Conservation (phyloP, 148 eudicot species). For the Rhododendron vialii region DNA sequence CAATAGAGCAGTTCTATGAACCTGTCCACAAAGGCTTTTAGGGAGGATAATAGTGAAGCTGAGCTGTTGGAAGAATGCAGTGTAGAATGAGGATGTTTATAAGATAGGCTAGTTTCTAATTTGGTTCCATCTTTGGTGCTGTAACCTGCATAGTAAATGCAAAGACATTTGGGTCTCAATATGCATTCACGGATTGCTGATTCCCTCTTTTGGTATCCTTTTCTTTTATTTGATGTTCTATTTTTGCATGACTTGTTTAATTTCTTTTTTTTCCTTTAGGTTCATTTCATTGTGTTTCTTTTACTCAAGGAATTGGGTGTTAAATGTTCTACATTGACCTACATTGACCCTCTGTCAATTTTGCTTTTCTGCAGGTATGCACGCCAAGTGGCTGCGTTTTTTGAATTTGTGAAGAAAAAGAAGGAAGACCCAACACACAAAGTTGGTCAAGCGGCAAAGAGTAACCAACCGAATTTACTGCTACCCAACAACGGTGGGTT, state of each 20-base stretch:
- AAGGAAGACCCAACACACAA: conserved; percentile 44
- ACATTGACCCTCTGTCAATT: neutral
- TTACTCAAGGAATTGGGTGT: neutral
- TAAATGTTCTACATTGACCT: neutral
- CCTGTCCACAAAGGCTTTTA: neutral
- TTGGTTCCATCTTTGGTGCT: neutral
- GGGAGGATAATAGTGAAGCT: neutral
- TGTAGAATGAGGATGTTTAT: neutral
- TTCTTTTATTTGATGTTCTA: neutral
- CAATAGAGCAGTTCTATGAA: neutral
- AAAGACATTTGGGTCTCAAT: neutral
- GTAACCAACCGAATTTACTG: conserved; percentile 30
- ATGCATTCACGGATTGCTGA: neutral
- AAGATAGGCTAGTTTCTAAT: neutral
- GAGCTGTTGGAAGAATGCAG: neutral
- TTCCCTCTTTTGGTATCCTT: neutral
- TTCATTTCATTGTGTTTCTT: neutral
- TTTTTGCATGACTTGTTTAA: neutral
- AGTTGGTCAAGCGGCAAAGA: conserved; percentile 26
- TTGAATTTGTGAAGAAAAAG: conserved; percentile 73
- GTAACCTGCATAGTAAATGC: neutral
- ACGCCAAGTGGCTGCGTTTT: conserved; percentile 82
- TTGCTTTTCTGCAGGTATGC: conserved; percentile 60
- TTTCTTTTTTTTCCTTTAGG: neutral
- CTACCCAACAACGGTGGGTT: conserved; percentile 42